phyloP scores from a whole-genome alignment of 139 green algal species.

The Desmodesmus armatus region DNA sequence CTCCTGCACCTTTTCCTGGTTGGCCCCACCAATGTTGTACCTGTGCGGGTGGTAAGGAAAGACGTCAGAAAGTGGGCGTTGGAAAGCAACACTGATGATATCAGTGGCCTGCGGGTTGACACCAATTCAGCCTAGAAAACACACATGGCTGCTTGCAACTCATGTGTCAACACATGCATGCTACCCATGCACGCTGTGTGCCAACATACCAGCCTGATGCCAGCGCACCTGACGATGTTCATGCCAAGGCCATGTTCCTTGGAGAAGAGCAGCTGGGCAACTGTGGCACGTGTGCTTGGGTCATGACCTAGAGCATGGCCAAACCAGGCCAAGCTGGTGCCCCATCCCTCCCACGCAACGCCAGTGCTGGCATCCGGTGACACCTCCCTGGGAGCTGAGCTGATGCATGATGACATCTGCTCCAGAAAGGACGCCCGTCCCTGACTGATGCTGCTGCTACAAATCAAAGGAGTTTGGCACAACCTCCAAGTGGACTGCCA shows the following conservation, averaged over 20 bases:
- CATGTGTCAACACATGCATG: too few species aligned
- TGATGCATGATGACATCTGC: not conserved
- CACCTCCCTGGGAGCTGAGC: not conserved
- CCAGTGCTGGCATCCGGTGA: too few species aligned
- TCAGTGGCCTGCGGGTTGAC: too few species aligned
- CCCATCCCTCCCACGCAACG: constrained; percentile 40
- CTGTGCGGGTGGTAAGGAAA: not conserved
- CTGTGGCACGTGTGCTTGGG: not conserved
- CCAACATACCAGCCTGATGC: not conserved
- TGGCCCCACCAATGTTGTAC: constrained; percentile 27
- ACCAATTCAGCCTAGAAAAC: not conserved
- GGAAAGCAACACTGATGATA: too few species aligned
- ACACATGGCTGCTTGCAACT: not conserved
- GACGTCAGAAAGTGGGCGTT: too few species aligned
- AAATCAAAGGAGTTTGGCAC: not conserved
- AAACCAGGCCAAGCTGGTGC: constrained; percentile 7
- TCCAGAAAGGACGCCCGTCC: not conserved
- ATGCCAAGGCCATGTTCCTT: constrained; percentile 9
- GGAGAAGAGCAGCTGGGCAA: not conserved
- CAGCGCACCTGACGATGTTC: constrained; percentile 27
- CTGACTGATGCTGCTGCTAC: not conserved
- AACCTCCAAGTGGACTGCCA: too few species aligned
- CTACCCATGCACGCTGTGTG: not conserved
- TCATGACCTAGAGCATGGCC: not conserved
- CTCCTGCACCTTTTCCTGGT: not conserved